These are phyloP conservation scores for Podosphaera fusca DNA, from an alignment of 2,329 filamentous ascomycete species.

Conservation along the genomic window DNA sequence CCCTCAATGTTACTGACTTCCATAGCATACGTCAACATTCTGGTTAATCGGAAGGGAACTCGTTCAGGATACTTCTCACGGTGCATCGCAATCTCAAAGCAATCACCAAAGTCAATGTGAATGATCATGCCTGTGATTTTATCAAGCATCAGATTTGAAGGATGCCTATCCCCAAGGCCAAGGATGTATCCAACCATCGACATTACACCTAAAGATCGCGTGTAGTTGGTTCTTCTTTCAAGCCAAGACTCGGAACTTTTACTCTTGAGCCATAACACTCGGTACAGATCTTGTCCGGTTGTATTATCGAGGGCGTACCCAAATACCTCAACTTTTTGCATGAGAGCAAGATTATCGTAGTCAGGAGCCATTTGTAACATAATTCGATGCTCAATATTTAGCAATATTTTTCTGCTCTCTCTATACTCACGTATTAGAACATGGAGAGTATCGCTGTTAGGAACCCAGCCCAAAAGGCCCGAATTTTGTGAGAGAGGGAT, in stretches of 20 bases:
- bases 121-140: slow-evolving; percentile 89
- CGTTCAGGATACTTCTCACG: slow-evolving; percentile 96
- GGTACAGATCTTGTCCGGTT: slow-evolving; percentile 92
- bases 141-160: slow-evolving; percentile 94
- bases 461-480: slow-evolving; percentile 85
- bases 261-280: slow-evolving; percentile 94
- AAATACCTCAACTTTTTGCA: slow-evolving; percentile 99
- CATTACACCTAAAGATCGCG: slow-evolving; percentile 91
- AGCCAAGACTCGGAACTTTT: slow-evolving; percentile 97
- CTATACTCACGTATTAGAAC: slow-evolving; percentile 93
- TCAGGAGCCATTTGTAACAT: slow-evolving; percentile 99
- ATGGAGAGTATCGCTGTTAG: slow-evolving; percentile 91
- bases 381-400: slow-evolving; percentile 98
- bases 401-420: slow-evolving; percentile 84
- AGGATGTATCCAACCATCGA: slow-evolving; percentile 99
- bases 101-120: slow-evolving; percentile 98
- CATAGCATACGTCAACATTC: slow-evolving; percentile 99
- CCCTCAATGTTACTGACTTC: slow-evolving; percentile 99
- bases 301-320: slow-evolving; percentile 98
- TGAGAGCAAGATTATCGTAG: slow-evolving; percentile 92
- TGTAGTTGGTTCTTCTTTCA: slow-evolving; percentile 95
- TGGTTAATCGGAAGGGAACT: slow-evolving; percentile 88
- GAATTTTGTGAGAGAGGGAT: slow-evolving; percentile 94
- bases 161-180: slow-evolving; percentile 85
- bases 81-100: slow-evolving; percentile 98